These are phyloP conservation scores for Ganoderma multipileum DNA, from an alignment of 1,284 basidiomycete species.

Conservation along the genomic window DNA sequence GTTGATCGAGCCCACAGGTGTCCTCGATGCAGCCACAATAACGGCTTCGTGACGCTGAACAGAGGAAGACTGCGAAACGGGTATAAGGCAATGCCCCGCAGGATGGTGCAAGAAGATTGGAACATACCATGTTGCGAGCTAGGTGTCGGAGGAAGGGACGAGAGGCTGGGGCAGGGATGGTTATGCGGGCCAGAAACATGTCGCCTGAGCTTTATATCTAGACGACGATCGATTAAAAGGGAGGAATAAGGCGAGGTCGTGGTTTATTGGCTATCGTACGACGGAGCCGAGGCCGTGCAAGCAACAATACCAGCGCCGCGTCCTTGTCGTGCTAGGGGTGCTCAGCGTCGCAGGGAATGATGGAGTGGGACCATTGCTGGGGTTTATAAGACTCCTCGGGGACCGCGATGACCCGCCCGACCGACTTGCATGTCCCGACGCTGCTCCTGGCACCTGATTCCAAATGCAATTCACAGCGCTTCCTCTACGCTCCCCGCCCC, in stretches of 20 bases:
- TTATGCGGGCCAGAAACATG: constrained; percentile 46
- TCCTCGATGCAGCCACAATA: constrained; percentile 94
- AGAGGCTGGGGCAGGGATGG: constrained; percentile 46
- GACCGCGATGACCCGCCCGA: constrained; percentile 25
- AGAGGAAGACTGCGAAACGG: constrained; percentile 36
- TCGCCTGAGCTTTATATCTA: constrained; percentile 37
- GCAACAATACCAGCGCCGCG: constrained; percentile 17
- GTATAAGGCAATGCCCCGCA: constrained; percentile 6
- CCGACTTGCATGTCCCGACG: constrained; percentile 4
- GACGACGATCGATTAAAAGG: constrained; percentile 35
- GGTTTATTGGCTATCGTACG: constrained; percentile 36
- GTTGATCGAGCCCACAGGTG: constrained; percentile 94
- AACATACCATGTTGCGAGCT: constrained; percentile 46
- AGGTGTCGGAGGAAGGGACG: constrained; percentile 44
- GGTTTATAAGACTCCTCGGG: constrained; percentile 29
- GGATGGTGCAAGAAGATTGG: not conserved
- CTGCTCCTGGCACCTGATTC: constrained; percentile 26
- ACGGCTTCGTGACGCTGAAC: constrained; percentile 75
- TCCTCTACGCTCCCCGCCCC: not conserved
- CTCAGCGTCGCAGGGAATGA: constrained; percentile 16
- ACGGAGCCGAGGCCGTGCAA: constrained; percentile 22
- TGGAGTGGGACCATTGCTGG: constrained; percentile 18
- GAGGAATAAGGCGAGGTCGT: constrained; percentile 26
- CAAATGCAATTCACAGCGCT: not conserved
- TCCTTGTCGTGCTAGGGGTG: constrained; percentile 24